Conservation (phyloP, 805 yeast species). For the Metschnikowia chrysomelidarum region DNA sequence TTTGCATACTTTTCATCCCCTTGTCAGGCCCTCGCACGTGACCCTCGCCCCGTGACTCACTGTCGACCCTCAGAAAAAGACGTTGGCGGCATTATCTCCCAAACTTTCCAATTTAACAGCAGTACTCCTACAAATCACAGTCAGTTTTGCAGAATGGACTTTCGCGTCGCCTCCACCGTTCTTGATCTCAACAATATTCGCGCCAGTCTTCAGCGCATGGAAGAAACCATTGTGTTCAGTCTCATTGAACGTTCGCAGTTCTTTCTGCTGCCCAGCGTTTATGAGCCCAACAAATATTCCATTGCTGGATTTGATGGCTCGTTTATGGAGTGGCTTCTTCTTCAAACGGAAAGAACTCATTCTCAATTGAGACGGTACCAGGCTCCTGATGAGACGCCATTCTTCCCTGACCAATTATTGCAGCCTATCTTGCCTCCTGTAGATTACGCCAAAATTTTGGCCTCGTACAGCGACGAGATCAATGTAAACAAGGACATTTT, state of each 20-base stretch:
- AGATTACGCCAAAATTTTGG: slow-evolving; percentile 75
- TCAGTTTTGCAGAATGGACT: slow-evolving; percentile 63
- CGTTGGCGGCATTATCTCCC: too few species aligned
- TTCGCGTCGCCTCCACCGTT: slow-evolving; percentile 77
- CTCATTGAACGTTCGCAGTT: slow-evolving; percentile 93
- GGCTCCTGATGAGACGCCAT: slow-evolving; percentile 93
- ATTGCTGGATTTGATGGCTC: slow-evolving; percentile 75
- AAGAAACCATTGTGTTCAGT: slow-evolving; percentile 90
- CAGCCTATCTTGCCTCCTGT: slow-evolving; percentile 79
- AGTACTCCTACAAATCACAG: too few species aligned
- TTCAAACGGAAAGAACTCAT: slow-evolving; percentile 63
- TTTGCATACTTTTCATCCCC: too few species aligned
- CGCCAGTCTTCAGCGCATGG: slow-evolving; percentile 84
- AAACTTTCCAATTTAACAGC: too few species aligned
- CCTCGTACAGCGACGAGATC: slow-evolving; percentile 69
- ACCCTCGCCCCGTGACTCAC: slow-evolving; percentile 1
- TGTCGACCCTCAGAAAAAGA: not conserved
- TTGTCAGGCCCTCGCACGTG: too few species aligned
- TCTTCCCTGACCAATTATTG: slow-evolving; percentile 66
- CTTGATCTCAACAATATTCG: slow-evolving; percentile 81
- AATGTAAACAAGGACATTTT: slow-evolving; percentile 73
- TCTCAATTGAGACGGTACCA: slow-evolving; percentile 85
- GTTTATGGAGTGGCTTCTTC: slow-evolving; percentile 81
- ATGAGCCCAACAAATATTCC: slow-evolving; percentile 52
- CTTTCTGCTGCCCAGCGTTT: slow-evolving; percentile 70